phyloP scores from a whole-genome alignment of 2,329 filamentous ascomycete genomes.

The Aspergillus sp. region DNA sequence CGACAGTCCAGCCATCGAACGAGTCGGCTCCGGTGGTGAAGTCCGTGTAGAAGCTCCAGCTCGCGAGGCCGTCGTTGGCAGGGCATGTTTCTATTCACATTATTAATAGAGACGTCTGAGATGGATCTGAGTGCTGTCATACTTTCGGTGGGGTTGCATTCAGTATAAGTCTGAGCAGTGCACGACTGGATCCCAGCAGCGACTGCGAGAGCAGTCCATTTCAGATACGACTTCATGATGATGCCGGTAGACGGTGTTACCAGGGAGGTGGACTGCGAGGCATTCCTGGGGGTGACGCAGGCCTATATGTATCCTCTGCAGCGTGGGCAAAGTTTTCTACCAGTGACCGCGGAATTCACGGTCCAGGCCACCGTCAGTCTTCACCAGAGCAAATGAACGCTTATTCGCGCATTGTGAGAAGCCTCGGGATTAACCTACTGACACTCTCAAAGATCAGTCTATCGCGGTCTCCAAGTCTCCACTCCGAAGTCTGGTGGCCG shows the following conservation, averaged over 20 bases:
- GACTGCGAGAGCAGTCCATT: conserved; percentile 8
- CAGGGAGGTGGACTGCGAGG: no score
- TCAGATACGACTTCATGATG: conserved; percentile 7
- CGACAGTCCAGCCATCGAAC: conserved; percentile 64
- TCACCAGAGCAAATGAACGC: background rate
- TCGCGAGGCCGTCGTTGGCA: conserved; percentile 66
- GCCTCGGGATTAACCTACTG: background rate
- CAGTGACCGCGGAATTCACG: background rate
- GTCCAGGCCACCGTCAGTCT: background rate
- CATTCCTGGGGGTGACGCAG: no score
- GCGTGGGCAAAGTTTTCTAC: background rate
- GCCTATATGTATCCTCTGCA: background rate
- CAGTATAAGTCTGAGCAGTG: conserved; percentile 70
- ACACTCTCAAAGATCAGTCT: background rate
- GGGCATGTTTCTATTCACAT: conserved; percentile 56
- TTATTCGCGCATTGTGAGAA: background rate
- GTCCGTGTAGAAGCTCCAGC: conserved; percentile 29
- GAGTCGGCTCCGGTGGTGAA: conserved; percentile 56
- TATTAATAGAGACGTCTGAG: background rate
- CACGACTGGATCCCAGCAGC: conserved; percentile 10
- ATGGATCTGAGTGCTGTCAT: background rate
- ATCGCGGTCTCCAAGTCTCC: background rate
- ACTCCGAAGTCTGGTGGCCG: background rate
- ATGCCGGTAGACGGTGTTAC: no score
- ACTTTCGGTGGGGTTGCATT: conserved; percentile 66